Percentiles rank a stretch among this genome's conserved stretches.
phyloP scores from a whole-genome alignment of 371 early-diverging fungal genomes.

The Choanephora cucurbitarum region DNA sequence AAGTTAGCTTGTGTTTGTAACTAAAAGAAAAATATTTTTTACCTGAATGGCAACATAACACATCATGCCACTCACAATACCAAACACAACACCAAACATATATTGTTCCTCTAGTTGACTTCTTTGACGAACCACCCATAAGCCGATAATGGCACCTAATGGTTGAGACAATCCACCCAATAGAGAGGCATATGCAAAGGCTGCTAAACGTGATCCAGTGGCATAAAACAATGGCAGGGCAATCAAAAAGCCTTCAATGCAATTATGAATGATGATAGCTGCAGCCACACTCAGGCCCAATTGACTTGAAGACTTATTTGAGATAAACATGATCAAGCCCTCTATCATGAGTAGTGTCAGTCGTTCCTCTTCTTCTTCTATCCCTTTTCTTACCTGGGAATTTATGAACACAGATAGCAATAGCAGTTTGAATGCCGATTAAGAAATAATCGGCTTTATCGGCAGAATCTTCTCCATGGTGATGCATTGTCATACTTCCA shows the following conservation, averaged over 20 bases:
- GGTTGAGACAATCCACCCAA: constrained; percentile 73
- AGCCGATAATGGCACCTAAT: constrained; percentile 62
- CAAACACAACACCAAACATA: constrained; percentile 56
- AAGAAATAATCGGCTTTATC: constrained; percentile 24
- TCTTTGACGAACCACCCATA: constrained; percentile 46
- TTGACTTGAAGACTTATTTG: constrained; percentile 61
- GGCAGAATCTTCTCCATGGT: background rate
- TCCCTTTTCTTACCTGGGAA: constrained; percentile 51
- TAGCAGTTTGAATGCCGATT: constrained; percentile 70
- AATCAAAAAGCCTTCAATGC: constrained; percentile 81
- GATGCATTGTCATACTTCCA: background rate
- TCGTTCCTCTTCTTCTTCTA: too few relatives aligned
- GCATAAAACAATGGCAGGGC: constrained; percentile 75
- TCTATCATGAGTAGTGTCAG: too few relatives aligned
- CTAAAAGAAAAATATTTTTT: constrained; percentile 4
- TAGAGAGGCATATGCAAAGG: constrained; percentile 64
- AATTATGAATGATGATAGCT: constrained; percentile 79
- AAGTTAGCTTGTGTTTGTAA: constrained; percentile 4
- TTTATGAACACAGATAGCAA: constrained; percentile 74
- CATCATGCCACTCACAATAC: constrained; percentile 73
- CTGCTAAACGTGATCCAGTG: constrained; percentile 56
- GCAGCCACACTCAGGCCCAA: constrained; percentile 73
- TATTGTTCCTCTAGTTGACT: constrained; percentile 40
- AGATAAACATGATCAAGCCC: constrained; percentile 78
- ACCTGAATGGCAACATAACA: constrained; percentile 57